A percentile compares a stretch with the other conserved stretches of the same genome.
These are phyloP conservation scores for Westerdykella ornata DNA, from an alignment of 2,329 filamentous ascomycete species.

Conservation along the genomic window DNA sequence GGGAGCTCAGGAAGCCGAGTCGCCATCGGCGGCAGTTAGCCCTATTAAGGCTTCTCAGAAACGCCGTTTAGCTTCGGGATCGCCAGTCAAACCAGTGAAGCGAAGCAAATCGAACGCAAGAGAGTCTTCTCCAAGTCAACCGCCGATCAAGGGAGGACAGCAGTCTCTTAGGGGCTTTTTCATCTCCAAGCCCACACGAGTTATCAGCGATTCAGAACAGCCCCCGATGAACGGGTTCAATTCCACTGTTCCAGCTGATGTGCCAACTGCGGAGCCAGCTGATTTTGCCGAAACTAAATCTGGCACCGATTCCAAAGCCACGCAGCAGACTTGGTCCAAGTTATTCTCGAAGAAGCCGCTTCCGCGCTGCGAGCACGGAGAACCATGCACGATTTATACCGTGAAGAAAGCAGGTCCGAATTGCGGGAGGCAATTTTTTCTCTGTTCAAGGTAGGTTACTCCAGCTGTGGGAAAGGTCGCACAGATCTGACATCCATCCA, in stretches of 20 bases:
- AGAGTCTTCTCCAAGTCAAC: not conserved
- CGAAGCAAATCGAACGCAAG: constrained; percentile 41
- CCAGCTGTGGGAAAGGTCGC: not conserved
- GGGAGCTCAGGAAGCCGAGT: constrained; percentile 4
- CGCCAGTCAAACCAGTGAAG: constrained; percentile 37
- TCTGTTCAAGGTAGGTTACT: constrained; percentile 54
- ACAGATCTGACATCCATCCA: not conserved
- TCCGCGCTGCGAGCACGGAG: constrained; percentile 80
- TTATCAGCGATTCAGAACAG: not conserved
- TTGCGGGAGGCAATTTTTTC: constrained; percentile 60
- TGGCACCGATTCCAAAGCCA: constrained; percentile 25
- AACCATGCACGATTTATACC: constrained; percentile 73
- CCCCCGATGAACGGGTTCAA: not conserved
- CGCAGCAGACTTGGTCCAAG: constrained; percentile 79
- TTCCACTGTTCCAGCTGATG: not conserved
- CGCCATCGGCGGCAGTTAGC: constrained; percentile 4
- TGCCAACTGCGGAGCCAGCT: too few species aligned
- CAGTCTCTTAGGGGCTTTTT: constrained; percentile 74
- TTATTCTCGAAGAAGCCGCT: constrained; percentile 67
- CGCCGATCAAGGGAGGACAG: constrained; percentile 43
- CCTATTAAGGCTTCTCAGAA: constrained; percentile 27
- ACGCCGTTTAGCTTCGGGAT: constrained; percentile 17
- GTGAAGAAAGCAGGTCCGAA: constrained; percentile 91
- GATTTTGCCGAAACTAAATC: constrained; percentile 1
- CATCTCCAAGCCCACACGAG: constrained; percentile 48